Percentiles rank a stretch among this genome's conserved stretches.
phyloP scores from a whole-genome alignment of 2,329 filamentous ascomycete genomes.

The Penicillium sclerotiorum region DNA sequence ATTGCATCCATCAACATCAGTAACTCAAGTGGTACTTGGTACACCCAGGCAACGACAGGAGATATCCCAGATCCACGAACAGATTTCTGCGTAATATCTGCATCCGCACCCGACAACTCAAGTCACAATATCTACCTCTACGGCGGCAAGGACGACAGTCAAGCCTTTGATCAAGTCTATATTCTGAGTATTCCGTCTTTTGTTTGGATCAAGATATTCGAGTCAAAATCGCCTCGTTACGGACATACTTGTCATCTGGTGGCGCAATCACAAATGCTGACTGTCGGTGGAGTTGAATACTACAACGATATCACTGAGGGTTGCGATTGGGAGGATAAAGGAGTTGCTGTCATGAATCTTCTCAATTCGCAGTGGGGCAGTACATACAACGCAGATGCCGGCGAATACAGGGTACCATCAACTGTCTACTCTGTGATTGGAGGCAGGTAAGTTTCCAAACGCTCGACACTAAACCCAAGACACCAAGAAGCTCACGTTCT shows the following conservation, averaged over 20 bases:
- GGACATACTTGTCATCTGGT: conserved; percentile 21
- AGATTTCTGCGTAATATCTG: conserved; percentile 48
- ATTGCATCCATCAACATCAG: conserved; percentile 35
- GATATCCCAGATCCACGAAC: conserved; percentile 45
- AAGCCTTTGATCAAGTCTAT: conserved; percentile 47
- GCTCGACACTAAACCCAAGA: neutral
- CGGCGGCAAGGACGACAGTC: conserved; percentile 43
- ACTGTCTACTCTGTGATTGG: conserved; percentile 10
- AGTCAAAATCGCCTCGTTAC: conserved; percentile 26
- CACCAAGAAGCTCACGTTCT: neutral
- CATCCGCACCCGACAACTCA: conserved; percentile 48
- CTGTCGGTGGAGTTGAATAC: conserved; percentile 36
- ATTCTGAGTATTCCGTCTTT: conserved; percentile 52
- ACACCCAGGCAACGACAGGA: conserved; percentile 46
- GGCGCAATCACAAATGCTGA: conserved; percentile 42
- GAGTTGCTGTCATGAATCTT: conserved; percentile 8
- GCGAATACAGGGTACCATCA: conserved; percentile 4
- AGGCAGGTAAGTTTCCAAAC: conserved; percentile 3
- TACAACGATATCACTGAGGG: conserved; percentile 1
- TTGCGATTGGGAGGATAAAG: conserved; percentile 8
- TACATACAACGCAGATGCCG: conserved; percentile 2
- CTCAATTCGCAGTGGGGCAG: conserved; percentile 3
- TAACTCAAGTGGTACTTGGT: conserved; percentile 43
- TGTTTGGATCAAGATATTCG: conserved; percentile 46
- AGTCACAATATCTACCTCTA: conserved; percentile 53